Conservation (phyloP, 2,329 filamentous ascomycete species). For the Diaporthe amygdali region DNA sequence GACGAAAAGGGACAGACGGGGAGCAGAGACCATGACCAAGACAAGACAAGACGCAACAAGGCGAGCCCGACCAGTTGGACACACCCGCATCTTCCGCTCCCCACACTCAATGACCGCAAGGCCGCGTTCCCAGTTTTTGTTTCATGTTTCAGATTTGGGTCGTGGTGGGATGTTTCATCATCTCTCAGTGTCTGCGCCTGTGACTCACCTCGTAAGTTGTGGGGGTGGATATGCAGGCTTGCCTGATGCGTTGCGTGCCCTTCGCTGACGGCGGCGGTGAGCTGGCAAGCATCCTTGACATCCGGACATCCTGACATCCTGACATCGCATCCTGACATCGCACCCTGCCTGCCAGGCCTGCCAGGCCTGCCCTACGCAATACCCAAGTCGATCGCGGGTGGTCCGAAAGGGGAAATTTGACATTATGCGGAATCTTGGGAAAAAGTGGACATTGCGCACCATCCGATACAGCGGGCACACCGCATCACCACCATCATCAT, state of each 20-base stretch:
- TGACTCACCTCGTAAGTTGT: conserved; percentile 17
- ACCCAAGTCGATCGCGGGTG: not conserved
- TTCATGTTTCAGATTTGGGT: conserved; percentile 20
- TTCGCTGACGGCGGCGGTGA: conserved; percentile 15
- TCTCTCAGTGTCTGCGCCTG: conserved; percentile 6
- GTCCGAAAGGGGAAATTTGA: conserved; percentile 8
- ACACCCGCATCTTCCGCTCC: conserved; percentile 5
- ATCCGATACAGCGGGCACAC: conserved; percentile 10
- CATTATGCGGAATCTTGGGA: not conserved
- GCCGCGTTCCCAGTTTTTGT: conserved; percentile 18
- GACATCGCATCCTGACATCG: not conserved
- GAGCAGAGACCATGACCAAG: not conserved
- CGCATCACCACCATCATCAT: conserved; percentile 3
- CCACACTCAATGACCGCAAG: conserved; percentile 1
- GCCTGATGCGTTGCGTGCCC: not conserved
- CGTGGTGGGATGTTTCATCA: conserved; percentile 10
- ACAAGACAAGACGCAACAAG: too few relatives aligned
- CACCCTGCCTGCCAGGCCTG: not conserved
- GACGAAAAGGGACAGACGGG: not conserved
- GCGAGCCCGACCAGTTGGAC: conserved; percentile 18
- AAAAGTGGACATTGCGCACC: conserved; percentile 17
- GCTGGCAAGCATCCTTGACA: too few relatives aligned
- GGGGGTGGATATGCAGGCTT: conserved; percentile 1
- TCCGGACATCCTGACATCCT: too few relatives aligned
- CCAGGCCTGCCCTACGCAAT: not conserved